These are phyloP conservation scores for Caloboletus inedulis DNA, from an alignment of 1,284 basidiomycete genomes.

Conservation along the genomic window DNA sequence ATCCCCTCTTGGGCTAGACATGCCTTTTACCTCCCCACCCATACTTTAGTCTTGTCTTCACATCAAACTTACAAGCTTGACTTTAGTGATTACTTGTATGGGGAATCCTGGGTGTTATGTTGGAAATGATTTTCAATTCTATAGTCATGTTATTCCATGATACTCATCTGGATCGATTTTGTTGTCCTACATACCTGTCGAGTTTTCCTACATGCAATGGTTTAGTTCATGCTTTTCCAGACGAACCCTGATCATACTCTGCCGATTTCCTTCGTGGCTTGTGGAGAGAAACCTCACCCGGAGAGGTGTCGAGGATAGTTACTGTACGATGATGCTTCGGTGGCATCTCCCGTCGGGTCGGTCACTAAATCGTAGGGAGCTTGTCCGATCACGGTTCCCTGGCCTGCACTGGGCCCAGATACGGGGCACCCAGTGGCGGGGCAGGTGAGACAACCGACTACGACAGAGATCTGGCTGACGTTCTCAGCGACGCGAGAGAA, in stretches of 20 bases:
- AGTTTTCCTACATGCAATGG: neutral
- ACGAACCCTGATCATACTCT: no score
- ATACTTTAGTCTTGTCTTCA: slow-evolving; percentile 16
- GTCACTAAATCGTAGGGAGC: neutral
- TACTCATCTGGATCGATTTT: neutral
- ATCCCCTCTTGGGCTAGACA: slow-evolving; percentile 21
- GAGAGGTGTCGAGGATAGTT: no score
- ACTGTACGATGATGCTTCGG: no score
- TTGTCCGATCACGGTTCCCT: neutral
- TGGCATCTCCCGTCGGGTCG: neutral
- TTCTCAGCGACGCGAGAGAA: neutral
- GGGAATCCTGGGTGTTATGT: slow-evolving; percentile 20
- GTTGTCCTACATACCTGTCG: neutral
- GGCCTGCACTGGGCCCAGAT: neutral
- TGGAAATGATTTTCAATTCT: slow-evolving; percentile 18
- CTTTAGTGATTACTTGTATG: slow-evolving; percentile 6
- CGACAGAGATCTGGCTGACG: neutral
- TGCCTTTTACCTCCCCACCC: slow-evolving; percentile 16
- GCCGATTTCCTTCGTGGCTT: no score
- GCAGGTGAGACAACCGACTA: neutral
- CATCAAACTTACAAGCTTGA: slow-evolving; percentile 15
- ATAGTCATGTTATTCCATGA: neutral
- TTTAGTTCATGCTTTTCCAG: neutral
- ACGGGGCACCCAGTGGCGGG: neutral
- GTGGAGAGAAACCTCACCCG: no score